Evolutionary conservation across 768 basidiomycete species (phyloP), one percentile per base, ranked within the genome.

Genomic region (Pisolithus orientalis): DNA sequence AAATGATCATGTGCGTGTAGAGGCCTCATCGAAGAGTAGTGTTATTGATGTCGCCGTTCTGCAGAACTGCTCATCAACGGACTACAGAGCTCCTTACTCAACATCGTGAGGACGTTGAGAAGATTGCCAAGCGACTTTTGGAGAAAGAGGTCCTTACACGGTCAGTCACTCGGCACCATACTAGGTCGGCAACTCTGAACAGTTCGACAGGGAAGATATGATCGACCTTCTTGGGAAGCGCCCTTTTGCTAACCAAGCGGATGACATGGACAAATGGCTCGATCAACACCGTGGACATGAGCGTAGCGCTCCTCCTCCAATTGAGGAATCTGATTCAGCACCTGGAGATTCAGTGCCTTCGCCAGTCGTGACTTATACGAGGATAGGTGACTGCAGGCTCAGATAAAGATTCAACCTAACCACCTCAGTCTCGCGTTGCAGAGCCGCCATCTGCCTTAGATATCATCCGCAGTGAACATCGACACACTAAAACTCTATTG

Each of bases 251-350:
- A 82, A 81, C 57, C 79, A 80, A 53, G 74, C 80, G 25, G 93
- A 95, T 65, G 92, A 95, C 58, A 96, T 97, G 94, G 94, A 96
- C 72, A 90, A 87, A 65, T 95, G 93, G 88, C 78, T 95, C n/a
- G 92, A 95, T 62, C 80, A 87, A 64, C 80, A 91, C 64, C 78
- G 77, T 37, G 78, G 77, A 39, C 62, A 61, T 37, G 80, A 80
- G 60, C 76, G 77, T 46, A 81, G 80, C 58, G 80, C 82, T n/a
- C 82, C 82, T 21, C 80, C 84, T 38, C 83, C 85, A 3, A 68
- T 84, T 10, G 84, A 85, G 64, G 70, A 72, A 49, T 62, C 67
- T 49, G 50, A 70, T 6, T 67, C 66, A 10, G 76, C 74, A 39
- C 67, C 70, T 21, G 49, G 50, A 38, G 69, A 70, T 47, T 76